Base-by-base conservation (phyloP, 2,329 filamentous ascomycete species). In the Teratosphaeria gauchensis region DNA sequence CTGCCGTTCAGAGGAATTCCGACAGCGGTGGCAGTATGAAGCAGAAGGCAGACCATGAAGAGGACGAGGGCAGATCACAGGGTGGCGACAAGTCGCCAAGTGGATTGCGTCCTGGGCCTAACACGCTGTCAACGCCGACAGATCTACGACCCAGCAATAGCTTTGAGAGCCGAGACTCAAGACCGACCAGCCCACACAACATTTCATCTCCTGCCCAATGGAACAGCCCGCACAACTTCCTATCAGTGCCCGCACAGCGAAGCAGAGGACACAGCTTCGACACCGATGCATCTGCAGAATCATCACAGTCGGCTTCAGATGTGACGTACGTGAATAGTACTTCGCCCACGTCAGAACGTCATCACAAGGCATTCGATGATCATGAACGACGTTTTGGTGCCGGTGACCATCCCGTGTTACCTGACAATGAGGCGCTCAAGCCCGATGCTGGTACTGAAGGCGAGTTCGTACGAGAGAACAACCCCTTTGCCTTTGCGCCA, bases 401-500 rank as follows among this genome's bases (percentile, higher is more conserved):
- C n/a, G 71, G 75, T 19, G 73, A 78, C 62, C 68, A 73, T 59
- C 77, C 78, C 53, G 70, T 90, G 42, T 81, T 85, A 66, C 83
- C 82, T 52, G 85, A 89, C 62, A 75, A 82, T 52, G 82, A 86
- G 62, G 90, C 90, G 0, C 75, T 96, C 61, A 84, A 80, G 55
- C 88, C 90, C 0, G 90, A 95, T 69, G 86, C 84, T 1, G 86
- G 86, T 6, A 88, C 85, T 56, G 88, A 92, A 70, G 79, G 76
- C 19, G 89, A 92, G 62, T 96, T 95, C 66, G 67, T 83, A 51
- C 81, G 92, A 11, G 80, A 86, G 5, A 79, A 90, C 71, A 95
- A 94, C 71, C 87, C 87, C 0, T 96, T 96, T 68, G 91, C 90
- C 16, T 96, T 90, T 70, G 84, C 85, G 1, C 86, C 86, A 11